phyloP scores from a whole-genome alignment of 2,329 filamentous ascomycete genomes.

The Fusarium brachygibbosum region DNA sequence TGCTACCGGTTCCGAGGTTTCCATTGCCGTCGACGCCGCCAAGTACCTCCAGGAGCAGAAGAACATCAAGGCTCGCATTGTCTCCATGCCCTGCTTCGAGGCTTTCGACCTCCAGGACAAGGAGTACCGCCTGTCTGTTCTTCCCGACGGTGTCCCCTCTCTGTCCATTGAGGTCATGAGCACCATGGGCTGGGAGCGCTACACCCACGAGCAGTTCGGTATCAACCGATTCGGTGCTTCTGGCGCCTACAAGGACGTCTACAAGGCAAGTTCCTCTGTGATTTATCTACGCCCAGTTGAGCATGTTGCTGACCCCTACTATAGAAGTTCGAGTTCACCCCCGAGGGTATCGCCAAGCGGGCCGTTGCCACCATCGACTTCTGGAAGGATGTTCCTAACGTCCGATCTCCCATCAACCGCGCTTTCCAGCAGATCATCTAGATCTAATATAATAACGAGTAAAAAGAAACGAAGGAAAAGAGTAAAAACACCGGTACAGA shows the following conservation, averaged over 20 bases:
- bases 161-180: slow-evolving; percentile 96
- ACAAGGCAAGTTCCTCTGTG: slow-evolving; percentile 74
- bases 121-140: slow-evolving; percentile 92
- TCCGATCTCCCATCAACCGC: slow-evolving; percentile 95
- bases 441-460: slow-evolving; percentile 46
- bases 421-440: slow-evolving; percentile 98
- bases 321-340: slow-evolving; percentile 99
- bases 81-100: slow-evolving; percentile 97
- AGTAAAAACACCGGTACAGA: slow-evolving; percentile 27
- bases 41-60: slow-evolving; percentile 92
- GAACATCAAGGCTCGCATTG: slow-evolving; percentile 88
- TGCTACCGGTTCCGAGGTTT: slow-evolving; percentile 95
- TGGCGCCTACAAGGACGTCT: slow-evolving; percentile 97
- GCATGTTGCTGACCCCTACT: slow-evolving; percentile 55
- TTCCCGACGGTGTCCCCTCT: slow-evolving; percentile 93
- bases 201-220: slow-evolving; percentile 99
- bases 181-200: slow-evolving; percentile 98
- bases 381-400: slow-evolving; percentile 92
- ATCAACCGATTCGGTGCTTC: slow-evolving; percentile 99
- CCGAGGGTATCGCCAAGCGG: slow-evolving; percentile 96
- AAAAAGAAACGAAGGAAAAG: slow-evolving; percentile 37
- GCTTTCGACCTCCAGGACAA: slow-evolving; percentile 94
- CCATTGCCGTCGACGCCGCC: slow-evolving; percentile 91
- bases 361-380: slow-evolving; percentile 93
- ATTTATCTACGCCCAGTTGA: background rate